phyloP scores from a whole-genome alignment of 208 protist genomes.

The Acanthamoeba sp. region DNA sequence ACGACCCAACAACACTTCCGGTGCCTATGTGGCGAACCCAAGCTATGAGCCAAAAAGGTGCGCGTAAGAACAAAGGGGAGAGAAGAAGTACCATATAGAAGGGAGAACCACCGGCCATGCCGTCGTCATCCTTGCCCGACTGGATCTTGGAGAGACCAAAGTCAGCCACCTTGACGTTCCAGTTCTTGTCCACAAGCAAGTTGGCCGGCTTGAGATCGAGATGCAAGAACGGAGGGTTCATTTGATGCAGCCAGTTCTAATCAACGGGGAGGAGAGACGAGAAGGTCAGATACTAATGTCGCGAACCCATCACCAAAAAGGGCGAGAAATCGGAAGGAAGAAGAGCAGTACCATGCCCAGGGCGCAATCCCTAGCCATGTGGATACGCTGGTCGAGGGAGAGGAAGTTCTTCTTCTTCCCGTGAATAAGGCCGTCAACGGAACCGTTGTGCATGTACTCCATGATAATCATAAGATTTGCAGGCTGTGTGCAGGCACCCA shows the following conservation, averaged over 20 bases:
- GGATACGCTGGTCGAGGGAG: constrained; percentile 27
- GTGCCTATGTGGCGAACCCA: neutral
- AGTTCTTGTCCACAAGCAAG: constrained; percentile 63
- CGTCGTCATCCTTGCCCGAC: constrained; percentile 51
- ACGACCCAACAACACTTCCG: constrained; percentile 51
- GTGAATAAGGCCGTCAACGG: constrained; percentile 23
- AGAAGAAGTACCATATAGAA: constrained; percentile 53
- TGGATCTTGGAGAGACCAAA: constrained; percentile 68
- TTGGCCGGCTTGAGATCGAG: constrained; percentile 65
- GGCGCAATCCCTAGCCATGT: constrained; percentile 53
- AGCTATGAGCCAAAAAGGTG: neutral
- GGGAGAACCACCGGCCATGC: constrained; percentile 36
- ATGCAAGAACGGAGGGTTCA: constrained; percentile 64
- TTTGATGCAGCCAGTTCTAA: constrained; percentile 64
- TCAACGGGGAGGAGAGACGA: neutral
- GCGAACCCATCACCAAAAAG: too few species aligned
- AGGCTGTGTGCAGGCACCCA: constrained; percentile 57
- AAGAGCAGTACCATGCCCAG: constrained; percentile 42
- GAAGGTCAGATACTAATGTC: neutral
- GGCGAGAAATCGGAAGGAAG: neutral
- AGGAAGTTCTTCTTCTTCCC: constrained; percentile 53
- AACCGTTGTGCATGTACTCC: constrained; percentile 63
- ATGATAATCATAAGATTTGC: constrained; percentile 63
- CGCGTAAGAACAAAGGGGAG: neutral
- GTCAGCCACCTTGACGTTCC: constrained; percentile 61